Base-by-base conservation (phyloP, 176 grass and related monocot genomes). In the Themeda triandra region DNA sequence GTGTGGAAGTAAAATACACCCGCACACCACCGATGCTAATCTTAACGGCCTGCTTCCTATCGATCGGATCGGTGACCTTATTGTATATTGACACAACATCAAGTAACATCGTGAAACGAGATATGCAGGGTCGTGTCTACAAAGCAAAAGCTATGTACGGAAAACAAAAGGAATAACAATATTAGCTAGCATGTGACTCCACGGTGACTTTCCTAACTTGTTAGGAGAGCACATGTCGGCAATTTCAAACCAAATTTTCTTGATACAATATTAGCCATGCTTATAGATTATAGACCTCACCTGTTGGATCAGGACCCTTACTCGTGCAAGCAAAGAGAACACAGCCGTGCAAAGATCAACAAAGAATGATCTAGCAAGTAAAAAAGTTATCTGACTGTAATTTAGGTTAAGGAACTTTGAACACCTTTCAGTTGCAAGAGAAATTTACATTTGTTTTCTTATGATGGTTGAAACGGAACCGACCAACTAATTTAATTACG, bases 281-380 rank as follows among this genome's bases (percentile, higher is more conserved):
- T 19, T 80, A 58, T 71, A 28, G 15, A 82, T 76, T 69, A 75
- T 54, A n/a, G n/a, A 66, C 3, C 79, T 85, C 77, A 99, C 96
- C 87, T 99, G 96, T 82, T 99, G 96, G 81, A 92, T 80, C 66
- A 99, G 83, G 25, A 88, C 88, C 76, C 91, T 86, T 70, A 94
- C 63, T 65, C 93, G 86, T 48, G 92, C 96, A 71, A 99, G 93
- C 70, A 99, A 89, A 75, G 93, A 86, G 13, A 99, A 71, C 24
- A 91, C 30, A 28, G 90, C 90, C 13, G 82, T 87, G 27, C 83
- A 96, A 76, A 96, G 85, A 65, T 92, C 91, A 27, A 89, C 24
- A 11, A 99, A 99, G 81, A 99, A 99, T 46, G 93, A 94, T 88
- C 89, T 96, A 79, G 91, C 96, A 77, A 99, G 89, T 75, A 99